Percentiles rank a stretch among this genome's conserved stretches.
Conservation (phyloP, 164 flowering plant genomes). For the Berberis vulgaris region DNA sequence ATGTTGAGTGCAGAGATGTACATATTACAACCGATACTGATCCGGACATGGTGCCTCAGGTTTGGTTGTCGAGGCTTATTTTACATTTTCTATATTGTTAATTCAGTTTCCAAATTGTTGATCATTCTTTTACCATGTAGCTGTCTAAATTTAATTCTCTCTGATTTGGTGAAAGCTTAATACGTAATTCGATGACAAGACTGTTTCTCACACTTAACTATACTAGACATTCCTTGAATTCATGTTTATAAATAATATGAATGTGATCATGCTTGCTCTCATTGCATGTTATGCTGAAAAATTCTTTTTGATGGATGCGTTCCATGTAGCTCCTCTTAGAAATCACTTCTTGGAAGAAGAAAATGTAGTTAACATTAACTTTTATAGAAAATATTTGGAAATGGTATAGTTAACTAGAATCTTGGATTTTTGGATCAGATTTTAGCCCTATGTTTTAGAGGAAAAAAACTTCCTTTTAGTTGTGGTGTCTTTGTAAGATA, state of each 20-base stretch:
- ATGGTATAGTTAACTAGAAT: not conserved
- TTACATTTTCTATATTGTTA: not conserved
- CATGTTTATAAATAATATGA: too few species aligned
- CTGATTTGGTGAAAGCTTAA: not conserved
- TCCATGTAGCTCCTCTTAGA: too few species aligned
- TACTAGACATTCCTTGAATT: too few species aligned
- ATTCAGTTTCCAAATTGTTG: not conserved
- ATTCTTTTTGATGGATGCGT: too few species aligned
- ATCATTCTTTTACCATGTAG: not conserved
- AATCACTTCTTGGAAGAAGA: not conserved
- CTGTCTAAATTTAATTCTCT: not conserved
- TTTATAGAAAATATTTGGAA: not conserved
- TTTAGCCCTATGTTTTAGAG: not conserved
- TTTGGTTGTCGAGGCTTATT: slow-evolving; percentile 13
- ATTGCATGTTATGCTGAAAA: not conserved
- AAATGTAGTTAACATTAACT: not conserved
- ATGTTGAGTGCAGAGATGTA: slow-evolving; percentile 62
- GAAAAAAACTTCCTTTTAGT: too few species aligned
- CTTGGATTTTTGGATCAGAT: not conserved
- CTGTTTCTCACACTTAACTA: not conserved
- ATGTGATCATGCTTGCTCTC: too few species aligned
- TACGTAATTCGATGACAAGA: not conserved
- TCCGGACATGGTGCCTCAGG: slow-evolving; percentile 29
- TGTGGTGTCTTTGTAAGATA: too few species aligned
- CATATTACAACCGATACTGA: slow-evolving; percentile 36